Percentiles rank a stretch among this genome's conserved stretches.
These are phyloP conservation scores for Stylonectria norvegica DNA, from an alignment of 2,329 filamentous ascomycete species.

Conservation along the genomic window DNA sequence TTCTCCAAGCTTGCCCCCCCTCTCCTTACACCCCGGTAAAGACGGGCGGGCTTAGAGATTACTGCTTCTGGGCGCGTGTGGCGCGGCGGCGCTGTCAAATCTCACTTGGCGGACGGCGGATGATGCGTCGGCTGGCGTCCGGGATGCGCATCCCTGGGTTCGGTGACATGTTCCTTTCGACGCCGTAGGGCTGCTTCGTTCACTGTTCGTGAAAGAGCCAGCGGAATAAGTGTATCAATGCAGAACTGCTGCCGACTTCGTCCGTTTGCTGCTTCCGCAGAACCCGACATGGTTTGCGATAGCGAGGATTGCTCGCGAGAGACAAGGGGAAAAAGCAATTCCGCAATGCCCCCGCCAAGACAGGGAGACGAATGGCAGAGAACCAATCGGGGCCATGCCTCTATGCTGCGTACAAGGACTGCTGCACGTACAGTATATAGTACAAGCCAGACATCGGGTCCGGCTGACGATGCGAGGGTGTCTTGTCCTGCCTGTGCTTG, in stretches of 20 bases:
- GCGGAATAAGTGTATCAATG: too few species aligned
- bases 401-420: too few species aligned
- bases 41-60: constrained; percentile 6
- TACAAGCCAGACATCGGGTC: constrained; percentile 9
- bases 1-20: too few species aligned
- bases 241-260: neutral
- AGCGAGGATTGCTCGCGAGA: neutral
- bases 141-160: constrained; percentile 10
- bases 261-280: neutral
- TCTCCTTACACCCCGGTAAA: constrained; percentile 5
- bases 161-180: constrained; percentile 5
- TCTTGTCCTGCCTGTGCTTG: constrained; percentile 2
- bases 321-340: constrained; percentile 19
- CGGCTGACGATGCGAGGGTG: constrained; percentile 11
- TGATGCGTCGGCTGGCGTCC: constrained; percentile 10
- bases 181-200: constrained; percentile 11
- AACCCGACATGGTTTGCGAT: neutral
- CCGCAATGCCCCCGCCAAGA: constrained; percentile 9
- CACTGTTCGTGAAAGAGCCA: too few species aligned
- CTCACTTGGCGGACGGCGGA: constrained; percentile 7
- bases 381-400: constrained; percentile 19
- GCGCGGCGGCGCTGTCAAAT: constrained; percentile 10
- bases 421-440: constrained; percentile 14
- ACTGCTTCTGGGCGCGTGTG: constrained; percentile 12
- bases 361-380: constrained; percentile 12